Percentiles rank a stretch among this genome's conserved stretches.
Conservation (phyloP, 2,329 filamentous ascomycete species). For the Seiridium unicorne region DNA sequence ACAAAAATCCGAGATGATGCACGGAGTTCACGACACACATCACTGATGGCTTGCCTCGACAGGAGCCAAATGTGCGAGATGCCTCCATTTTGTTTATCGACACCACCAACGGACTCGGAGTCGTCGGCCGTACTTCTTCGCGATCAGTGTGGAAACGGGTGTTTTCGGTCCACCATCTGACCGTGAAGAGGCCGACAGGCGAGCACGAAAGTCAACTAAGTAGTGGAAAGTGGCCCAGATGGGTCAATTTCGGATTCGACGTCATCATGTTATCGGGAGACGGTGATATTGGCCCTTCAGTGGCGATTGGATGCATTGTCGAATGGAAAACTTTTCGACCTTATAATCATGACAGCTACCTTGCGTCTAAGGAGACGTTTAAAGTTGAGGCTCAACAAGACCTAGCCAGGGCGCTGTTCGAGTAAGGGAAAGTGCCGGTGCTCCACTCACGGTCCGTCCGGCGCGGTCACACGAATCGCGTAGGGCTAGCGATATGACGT, state of each 20-base stretch:
- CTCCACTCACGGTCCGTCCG: conserved; percentile 1
- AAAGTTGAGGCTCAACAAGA: not conserved
- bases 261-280: not conserved
- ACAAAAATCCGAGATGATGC: not conserved
- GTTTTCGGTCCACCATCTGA: conserved; percentile 15
- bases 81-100: conserved; percentile 4
- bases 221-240: conserved; percentile 1
- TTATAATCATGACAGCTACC: not conserved
- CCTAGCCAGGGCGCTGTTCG: not conserved
- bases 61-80: not conserved
- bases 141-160: conserved; percentile 1
- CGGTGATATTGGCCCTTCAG: not conserved
- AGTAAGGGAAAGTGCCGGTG: not conserved
- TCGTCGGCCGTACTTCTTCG: conserved; percentile 4
- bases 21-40: not conserved
- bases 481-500: conserved; percentile 4
- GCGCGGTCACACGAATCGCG: conserved; percentile 1
- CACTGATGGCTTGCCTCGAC: not conserved
- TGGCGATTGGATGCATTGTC: not conserved
- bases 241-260: not conserved
- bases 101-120: not conserved
- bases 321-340: not conserved
- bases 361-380: not conserved
- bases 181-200: conserved; percentile 15
- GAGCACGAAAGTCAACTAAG: conserved; percentile 1